Base-by-base conservation (phyloP, 768 basidiomycete genomes). In the Hygrophorus russula region DNA sequence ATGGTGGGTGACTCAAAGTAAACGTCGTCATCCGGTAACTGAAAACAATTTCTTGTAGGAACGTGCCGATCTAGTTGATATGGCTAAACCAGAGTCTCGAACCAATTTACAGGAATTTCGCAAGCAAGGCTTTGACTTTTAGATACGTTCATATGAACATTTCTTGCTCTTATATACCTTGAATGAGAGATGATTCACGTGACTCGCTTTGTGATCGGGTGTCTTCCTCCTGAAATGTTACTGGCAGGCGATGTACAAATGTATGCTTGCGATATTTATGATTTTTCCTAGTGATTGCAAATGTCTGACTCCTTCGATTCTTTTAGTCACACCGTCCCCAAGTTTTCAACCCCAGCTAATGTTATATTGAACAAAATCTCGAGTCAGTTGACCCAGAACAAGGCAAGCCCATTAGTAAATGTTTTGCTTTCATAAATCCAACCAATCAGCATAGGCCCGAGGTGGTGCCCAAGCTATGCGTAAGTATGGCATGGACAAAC, bases 101-200 rank as follows among this genome's bases (percentile, higher is more conserved):
- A 66, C 73, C 31, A 73, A 73, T 53, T 63, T 96, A 45, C 73
- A 82, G 36, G 54, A 70, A 31, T 99, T 97, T 68, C 71, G 88
- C 37, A 67, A 67, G 49, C 80, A 86, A 47, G 92, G 92, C 3
- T 89, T 97, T 56, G 93, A 97, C 46, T 98, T 96, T 57, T 94
- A 69, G 58, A 56, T 39, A 10, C 39, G 29, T 15, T 41, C 44
- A 41, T 38, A 32, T 13, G 24, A 39, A 19, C 33, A 35, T 9
- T 3, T 35, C 17, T 13, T 13, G 33, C 9, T 9, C n/a, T 9
- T n/a, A n/a, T 33, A 33, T 33, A 33, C 10, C 31, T 9, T 13
- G 13, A 3, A 17, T 9, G 3, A n/a, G 5, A 17, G 13, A n/a
- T 35, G 4, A n/a, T 24, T 24, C 24, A 24, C 24, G 24, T 24